Base-by-base conservation (phyloP, 2,329 filamentous ascomycete species). In the Fusarium pseudonygamai region DNA sequence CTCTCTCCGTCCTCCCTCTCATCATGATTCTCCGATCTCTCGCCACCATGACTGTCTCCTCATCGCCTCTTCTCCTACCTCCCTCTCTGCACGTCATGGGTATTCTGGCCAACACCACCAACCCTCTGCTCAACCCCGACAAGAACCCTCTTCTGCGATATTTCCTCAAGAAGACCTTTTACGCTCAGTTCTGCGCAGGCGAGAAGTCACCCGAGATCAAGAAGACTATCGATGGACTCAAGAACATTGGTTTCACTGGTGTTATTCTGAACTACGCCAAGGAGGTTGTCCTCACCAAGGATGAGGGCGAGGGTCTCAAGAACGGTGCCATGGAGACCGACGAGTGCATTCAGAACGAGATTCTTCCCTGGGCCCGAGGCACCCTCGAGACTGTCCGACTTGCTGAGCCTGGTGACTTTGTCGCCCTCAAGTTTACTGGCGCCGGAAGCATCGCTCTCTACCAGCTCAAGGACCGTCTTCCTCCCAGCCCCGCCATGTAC, bases 171-270 rank as follows among this genome's bases (percentile, higher is more conserved):
- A 89, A 91, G 79, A 97, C 94, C 0, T 95, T 97, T 77, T 97
- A 97, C 80, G 90, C 91, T 30, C 95, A 98, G 78, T 98, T 97
- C 82, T 98, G 95, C 81, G 94, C 93, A 0, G 95, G 95, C 34
- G 93, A 95, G 82, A 92, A 89, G 55, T 85, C 88, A 1, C 77
- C 80, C 4, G 93, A 97, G 81, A 92, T 97, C 5, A 84, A 86
- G 46, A 82, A 80, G 36, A 95, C 92, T 1, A 89, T 94, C 36
- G 79, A 86, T 4, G 84, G 87, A 5, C 85, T 97, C 15, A 93
- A 94, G 81, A 81, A 85, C 37, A 90, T 96, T 49, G 95, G 95
- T 4, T 97, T 94, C 79, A 89, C 89, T 30, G 95, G 95, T 18
- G 93, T 97, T 11, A 94, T 97, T 62, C 86, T 97, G 52, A 91